Percentiles rank a stretch among this genome's conserved stretches.
Evolutionary conservation across 2,329 filamentous ascomycete genomes (phyloP).

Genomic region (Zymoseptoria ardabiliae): DNA sequence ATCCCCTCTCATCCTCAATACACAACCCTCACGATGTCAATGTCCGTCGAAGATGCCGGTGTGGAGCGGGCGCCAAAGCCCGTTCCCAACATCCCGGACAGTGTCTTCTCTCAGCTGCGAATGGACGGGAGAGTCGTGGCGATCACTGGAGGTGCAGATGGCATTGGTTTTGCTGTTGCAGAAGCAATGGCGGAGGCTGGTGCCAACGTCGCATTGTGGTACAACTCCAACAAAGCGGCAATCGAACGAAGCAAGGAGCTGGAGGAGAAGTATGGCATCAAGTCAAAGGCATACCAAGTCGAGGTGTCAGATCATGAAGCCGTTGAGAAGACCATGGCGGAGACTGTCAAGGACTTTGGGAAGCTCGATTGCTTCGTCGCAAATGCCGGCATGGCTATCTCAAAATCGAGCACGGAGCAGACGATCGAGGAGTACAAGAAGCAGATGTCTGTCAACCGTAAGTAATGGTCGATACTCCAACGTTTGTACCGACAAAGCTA

Average conservation of each 20-base stretch:
- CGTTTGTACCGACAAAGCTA: background rate
- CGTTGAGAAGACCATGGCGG: constrained; percentile 63
- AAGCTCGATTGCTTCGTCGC: constrained; percentile 85
- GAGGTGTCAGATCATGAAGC: constrained; percentile 63
- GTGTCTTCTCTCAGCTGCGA: constrained; percentile 51
- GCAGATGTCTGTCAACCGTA: constrained; percentile 50
- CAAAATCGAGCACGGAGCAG: constrained; percentile 49
- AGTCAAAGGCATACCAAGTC: constrained; percentile 53
- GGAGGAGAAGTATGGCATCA: constrained; percentile 17
- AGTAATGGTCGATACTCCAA: constrained; percentile 6
- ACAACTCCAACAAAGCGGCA: constrained; percentile 66
- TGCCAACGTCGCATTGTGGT: constrained; percentile 78
- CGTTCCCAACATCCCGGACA: constrained; percentile 21
- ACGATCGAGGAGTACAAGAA: constrained; percentile 45
- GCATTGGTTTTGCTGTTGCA: constrained; percentile 80
- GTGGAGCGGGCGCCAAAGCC: constrained; percentile 19
- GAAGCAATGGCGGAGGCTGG: constrained; percentile 84
- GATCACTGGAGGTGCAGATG: constrained; percentile 81
- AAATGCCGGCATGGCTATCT: constrained; percentile 83
- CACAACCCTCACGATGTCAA: constrained; percentile 23
- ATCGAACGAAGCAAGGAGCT: constrained; percentile 13
- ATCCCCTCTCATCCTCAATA: background rate
- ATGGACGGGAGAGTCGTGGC: constrained; percentile 74
- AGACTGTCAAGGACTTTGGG: constrained; percentile 59
- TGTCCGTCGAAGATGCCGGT: constrained; percentile 25